Evolutionary conservation across 768 basidiomycete genomes (phyloP), one percentile per base, ranked within the genome.

Genomic region (Porphyrellus cyaneotinctus): DNA sequence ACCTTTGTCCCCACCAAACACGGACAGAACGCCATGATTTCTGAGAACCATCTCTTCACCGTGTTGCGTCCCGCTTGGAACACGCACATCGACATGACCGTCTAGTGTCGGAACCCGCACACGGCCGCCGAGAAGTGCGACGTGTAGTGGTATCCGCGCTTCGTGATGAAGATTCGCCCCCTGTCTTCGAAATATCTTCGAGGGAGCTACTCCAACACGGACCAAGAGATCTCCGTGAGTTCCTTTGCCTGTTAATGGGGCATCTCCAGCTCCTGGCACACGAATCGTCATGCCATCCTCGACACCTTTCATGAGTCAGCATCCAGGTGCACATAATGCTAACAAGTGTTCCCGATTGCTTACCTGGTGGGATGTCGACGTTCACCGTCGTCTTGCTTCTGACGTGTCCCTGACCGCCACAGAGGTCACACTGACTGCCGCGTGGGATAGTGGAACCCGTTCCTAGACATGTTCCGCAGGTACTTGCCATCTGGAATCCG

Each of bases 11-110:
- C 78, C 72, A 45, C 73, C 72, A 64, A 78, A 78, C 8, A 88
- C 76, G 22, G 82, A 76, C 41, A 80, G 68, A 13, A 97, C 84
- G 28, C 97, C 97, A 48, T 90, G 83, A 36, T 85, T 85, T 72
- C 88, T 89, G 63, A 99, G 72, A 20, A 97, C 90, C 83, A 95
- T 95, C 70, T 98, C 94, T 74, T 97, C 93, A 17, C 95, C 95
- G 65, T 88, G 93, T 71, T 98, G 97, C 3, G 95, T 97, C 41
- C 97, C 95, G 20, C 78, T 77, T 50, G 94, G 91, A 37, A 99
- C 82, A 58, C 89, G 87, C 38, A 98, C 91, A 52, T 97, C 94
- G 1, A 97, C 93, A 41, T 97, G 91, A 23, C 95, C 92, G 56
- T 98, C 95, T 18, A 98, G 75, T 39, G 97, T 99, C 23, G 94